Percentiles rank a stretch among this genome's conserved stretches.
Conservation (phyloP, 192 early-diverging fungal genomes). For the Paraglomus brasilianum region DNA sequence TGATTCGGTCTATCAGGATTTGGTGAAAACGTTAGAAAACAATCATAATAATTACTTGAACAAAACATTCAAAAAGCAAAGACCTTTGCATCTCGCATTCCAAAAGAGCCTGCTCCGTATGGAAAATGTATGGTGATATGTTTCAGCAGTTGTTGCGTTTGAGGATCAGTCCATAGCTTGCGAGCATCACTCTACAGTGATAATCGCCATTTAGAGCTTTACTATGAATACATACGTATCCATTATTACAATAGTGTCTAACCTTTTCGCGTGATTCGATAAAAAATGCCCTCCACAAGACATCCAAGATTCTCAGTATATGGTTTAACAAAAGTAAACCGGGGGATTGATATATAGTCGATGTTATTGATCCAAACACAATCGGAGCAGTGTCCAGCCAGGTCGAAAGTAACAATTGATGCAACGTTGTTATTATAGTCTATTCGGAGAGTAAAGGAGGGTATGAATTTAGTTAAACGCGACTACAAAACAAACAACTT, state of each 20-base stretch:
- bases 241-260: conserved; percentile 12
- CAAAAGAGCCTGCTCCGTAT: conserved; percentile 58
- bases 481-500: no score
- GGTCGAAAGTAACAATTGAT: conserved; percentile 69
- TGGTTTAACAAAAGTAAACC: conserved; percentile 62
- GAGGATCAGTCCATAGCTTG: conserved; percentile 44
- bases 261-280: conserved; percentile 28
- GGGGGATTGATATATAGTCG: conserved; percentile 47
- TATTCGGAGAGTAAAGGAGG: no score
- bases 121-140: conserved; percentile 77
- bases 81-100: conserved; percentile 56
- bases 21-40: background rate
- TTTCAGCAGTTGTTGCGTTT: conserved; percentile 61
- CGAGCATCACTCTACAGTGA: no score
- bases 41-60: background rate
- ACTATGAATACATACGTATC: conserved; percentile 34
- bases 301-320: conserved; percentile 63
- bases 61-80: background rate
- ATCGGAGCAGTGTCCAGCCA: conserved; percentile 77
- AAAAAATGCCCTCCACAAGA: conserved; percentile 66
- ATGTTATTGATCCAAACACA: conserved; percentile 55
- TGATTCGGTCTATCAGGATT: conserved; percentile 46
- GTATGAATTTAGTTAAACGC: conserved; percentile 33
- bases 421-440: conserved; percentile 51
- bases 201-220: no score